A percentile compares a stretch with the other conserved stretches of the same genome.
Conservation (phyloP, 306 rosid genomes). For the Clitoria ternatea region DNA sequence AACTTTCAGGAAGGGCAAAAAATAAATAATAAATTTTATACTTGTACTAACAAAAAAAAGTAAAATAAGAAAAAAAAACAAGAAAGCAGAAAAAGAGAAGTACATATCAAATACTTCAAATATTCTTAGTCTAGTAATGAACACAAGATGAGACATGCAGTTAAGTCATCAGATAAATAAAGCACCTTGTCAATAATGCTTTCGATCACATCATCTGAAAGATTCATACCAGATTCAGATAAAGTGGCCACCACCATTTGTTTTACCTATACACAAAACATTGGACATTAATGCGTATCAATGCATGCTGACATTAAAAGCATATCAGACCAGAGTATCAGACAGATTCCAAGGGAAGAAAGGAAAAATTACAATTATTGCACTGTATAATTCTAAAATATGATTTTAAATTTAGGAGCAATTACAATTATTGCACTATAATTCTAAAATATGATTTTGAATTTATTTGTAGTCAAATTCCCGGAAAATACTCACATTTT, state of each 20-base stretch:
- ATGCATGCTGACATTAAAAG: background rate
- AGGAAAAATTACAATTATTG: background rate
- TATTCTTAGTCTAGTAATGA: background rate
- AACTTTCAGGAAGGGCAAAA: background rate
- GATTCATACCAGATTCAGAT: conserved; percentile 95
- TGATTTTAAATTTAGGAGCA: background rate
- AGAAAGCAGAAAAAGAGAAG: background rate
- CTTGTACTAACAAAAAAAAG: background rate
- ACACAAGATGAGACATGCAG: conserved; percentile 6
- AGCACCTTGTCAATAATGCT: conserved; percentile 84
- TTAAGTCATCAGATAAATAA: conserved; percentile 24
- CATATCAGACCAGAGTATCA: background rate
- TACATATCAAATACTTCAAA: conserved; percentile 9
- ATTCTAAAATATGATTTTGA: background rate
- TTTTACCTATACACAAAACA: conserved; percentile 56
- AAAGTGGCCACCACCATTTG: conserved; percentile 96
- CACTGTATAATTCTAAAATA: background rate
- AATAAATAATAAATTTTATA: background rate
- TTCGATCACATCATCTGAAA: conserved; percentile 81
- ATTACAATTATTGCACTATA: background rate
- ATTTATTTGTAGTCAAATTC: background rate
- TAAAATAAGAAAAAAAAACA: background rate
- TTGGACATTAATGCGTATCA: background rate
- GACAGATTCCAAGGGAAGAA: background rate
- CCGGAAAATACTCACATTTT: background rate